Conservation (phyloP, 2,329 filamentous ascomycete species). For the Sporothrix variecibatus region DNA sequence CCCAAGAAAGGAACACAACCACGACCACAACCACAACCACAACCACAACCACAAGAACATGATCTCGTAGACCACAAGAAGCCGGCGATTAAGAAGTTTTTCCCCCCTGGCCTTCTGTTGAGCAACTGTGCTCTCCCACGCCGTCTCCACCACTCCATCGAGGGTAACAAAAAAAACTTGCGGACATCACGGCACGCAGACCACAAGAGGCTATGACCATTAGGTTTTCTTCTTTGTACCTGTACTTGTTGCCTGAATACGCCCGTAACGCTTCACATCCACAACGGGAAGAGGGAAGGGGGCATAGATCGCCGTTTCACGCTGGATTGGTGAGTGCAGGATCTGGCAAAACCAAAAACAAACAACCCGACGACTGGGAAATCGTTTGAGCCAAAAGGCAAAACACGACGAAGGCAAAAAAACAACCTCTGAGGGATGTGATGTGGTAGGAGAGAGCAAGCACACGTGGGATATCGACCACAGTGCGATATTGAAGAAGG, state of each 20-base stretch:
- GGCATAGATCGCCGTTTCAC: neutral
- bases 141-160: neutral
- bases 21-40: neutral
- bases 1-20: neutral
- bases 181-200: neutral
- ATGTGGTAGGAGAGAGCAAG: neutral
- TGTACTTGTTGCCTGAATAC: constrained; percentile 18
- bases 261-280: constrained; percentile 21
- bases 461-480: neutral
- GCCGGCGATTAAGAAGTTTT: neutral
- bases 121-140: neutral
- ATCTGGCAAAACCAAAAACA: constrained; percentile 19
- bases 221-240: neutral
- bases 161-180: neutral
- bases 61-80: neutral
- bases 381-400: constrained; percentile 13
- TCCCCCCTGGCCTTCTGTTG: neutral
- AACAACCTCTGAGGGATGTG: neutral
- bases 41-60: neutral
- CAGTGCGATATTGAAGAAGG: neutral
- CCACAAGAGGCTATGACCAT: neutral
- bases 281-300: neutral
- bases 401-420: constrained; percentile 10
- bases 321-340: neutral
- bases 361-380: constrained; percentile 13